phyloP scores from a whole-genome alignment of 352 stramenopile genomes.

The Blastocystis sp. region DNA sequence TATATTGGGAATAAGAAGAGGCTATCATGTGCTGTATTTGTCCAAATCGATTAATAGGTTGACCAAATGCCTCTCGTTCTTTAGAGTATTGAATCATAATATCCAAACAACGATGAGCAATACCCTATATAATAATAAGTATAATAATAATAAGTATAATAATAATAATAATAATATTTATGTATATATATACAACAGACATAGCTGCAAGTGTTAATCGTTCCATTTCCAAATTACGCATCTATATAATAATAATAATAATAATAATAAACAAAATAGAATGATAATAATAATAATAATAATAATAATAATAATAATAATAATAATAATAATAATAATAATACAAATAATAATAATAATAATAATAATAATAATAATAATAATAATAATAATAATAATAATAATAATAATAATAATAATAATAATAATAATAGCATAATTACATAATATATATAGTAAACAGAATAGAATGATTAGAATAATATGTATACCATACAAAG shows the following conservation, averaged over 20 bases:
- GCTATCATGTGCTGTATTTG: constrained; percentile 86
- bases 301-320: constrained; percentile 42
- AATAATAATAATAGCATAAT: not conserved
- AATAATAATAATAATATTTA: no score
- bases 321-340: constrained; percentile 43
- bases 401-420: constrained; percentile 43
- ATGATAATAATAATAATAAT: constrained; percentile 42
- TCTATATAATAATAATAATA: constrained; percentile 49
- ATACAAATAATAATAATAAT: no score
- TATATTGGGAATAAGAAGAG: constrained; percentile 92
- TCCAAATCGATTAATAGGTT: constrained; percentile 66
- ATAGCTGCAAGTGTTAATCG: constrained; percentile 83
- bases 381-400: constrained; percentile 43
- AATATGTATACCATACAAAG: constrained; percentile 57
- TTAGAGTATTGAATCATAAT: constrained; percentile 82
- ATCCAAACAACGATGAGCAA: constrained; percentile 80
- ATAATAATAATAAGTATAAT: no score
- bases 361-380: constrained; percentile 44
- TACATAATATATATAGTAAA: no score
- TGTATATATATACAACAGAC: constrained; percentile 45
- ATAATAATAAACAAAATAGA: not conserved
- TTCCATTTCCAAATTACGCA: constrained; percentile 97
- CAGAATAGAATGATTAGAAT: constrained; percentile 44
- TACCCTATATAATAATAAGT: constrained; percentile 50
- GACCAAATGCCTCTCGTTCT: constrained; percentile 76